Conservation (phyloP, 257 asterid species). For the Rauvolfia tetraphylla region DNA sequence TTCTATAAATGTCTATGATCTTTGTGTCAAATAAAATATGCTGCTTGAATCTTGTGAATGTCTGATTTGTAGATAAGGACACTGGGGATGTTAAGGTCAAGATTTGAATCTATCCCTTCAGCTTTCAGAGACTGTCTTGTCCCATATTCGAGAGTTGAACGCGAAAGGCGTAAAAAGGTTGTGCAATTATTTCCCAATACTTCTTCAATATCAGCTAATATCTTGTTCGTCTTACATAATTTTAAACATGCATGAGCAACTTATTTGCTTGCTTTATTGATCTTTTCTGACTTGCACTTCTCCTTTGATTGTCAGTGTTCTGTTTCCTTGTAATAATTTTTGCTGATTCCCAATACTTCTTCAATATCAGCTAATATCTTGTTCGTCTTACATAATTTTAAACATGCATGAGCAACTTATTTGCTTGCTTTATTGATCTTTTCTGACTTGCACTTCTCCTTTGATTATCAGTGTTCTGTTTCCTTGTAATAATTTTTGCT, state of each 20-base stretch:
- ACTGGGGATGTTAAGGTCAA: slow-evolving; percentile 93
- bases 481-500: background rate
- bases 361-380: slow-evolving; percentile 10
- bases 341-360: slow-evolving; percentile 18
- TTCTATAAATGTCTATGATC: background rate
- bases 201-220: slow-evolving; percentile 14
- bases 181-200: slow-evolving; percentile 16
- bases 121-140: slow-evolving; percentile 89
- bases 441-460: background rate
- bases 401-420: background rate
- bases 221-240: background rate
- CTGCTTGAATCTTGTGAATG: background rate
- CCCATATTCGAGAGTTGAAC: slow-evolving; percentile 64
- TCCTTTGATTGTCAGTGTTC: slow-evolving; percentile 2
- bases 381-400: background rate
- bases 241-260: background rate
- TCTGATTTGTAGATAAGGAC: slow-evolving; percentile 73
- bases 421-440: background rate
- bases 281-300: background rate
- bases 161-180: slow-evolving; percentile 45
- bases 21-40: background rate
- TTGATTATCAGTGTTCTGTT: slow-evolving; percentile 2
- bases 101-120: slow-evolving; percentile 83
- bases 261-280: background rate
- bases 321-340: background rate